Base-by-base conservation (phyloP, 2,329 filamentous ascomycete species). In the Botryosphaeria dothidea region DNA sequence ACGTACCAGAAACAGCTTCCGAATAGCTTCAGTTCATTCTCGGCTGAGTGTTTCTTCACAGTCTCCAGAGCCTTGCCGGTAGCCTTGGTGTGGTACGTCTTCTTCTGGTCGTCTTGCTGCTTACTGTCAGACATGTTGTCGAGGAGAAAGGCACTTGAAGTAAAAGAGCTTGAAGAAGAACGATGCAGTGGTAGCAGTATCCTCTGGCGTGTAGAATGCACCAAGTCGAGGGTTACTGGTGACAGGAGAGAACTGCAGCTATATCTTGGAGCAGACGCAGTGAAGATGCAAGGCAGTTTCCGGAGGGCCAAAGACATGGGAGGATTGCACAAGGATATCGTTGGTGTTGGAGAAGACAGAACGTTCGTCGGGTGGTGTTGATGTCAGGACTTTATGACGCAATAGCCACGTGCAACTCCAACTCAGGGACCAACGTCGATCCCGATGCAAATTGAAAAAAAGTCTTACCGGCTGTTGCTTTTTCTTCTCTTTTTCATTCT, bases 1-100 rank as follows among this genome's bases (percentile, higher is more conserved):
- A 77, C 82, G 71, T 80, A 92, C 91, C 92, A 96, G 76, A 93
- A 95, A 74, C 91, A 93, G 70, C 90, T 90, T 29, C 91, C 91
- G 74, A 90, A 96, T 1, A 96, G 81, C 76, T 92, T 93, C 57
- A 96, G 77, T 7, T 89, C 86, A 67, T 86, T 81, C 5, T 92
- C 90, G 66, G 86, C 86, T n/a, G 85, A 82, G 71, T 92, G 92
- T 62, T 85, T 88, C 72, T 87, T 86, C 7, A 86, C 89, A 2
- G 92, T 96, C 51, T 82, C 78, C 56, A 88, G 82, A 23, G 92
- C 92, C 62, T 83, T 77, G 9, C 91, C 92, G 2, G 90, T 91
- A 19, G 91, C 88, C 74, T 88, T 91, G 71, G 88, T 90, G 74
- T 89, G 86, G 69, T 88, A 87, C 1, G 86, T 86, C 78, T 92